A percentile compares a stretch with the other conserved stretches of the same genome.
Evolutionary conservation across 2,329 filamentous ascomycete genomes (phyloP).

Genomic region (Leptographium radiaticola): DNA sequence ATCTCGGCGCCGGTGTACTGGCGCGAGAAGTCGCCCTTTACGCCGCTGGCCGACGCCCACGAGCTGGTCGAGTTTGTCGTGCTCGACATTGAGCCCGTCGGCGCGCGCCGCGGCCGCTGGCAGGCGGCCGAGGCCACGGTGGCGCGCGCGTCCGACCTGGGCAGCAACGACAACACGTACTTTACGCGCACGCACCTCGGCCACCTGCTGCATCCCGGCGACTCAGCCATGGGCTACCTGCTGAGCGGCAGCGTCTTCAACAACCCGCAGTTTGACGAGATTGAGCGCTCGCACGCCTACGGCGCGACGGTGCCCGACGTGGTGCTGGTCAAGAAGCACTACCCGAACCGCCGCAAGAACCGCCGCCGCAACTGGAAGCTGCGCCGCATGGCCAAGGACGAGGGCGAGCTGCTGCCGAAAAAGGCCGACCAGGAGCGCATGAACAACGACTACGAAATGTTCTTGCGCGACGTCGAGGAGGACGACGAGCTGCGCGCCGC

Average conservation of each 20-base stretch:
- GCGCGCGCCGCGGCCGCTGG: conserved; percentile 66
- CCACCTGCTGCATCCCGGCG: conserved; percentile 70
- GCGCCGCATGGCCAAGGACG: conserved; percentile 83
- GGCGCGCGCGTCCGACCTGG: conserved; percentile 74
- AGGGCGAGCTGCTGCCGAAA: conserved; percentile 74
- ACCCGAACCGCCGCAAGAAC: conserved; percentile 65
- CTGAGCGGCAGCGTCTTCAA: conserved; percentile 87
- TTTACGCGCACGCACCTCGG: conserved; percentile 86
- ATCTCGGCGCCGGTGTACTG: conserved; percentile 76
- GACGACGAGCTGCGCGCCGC: conserved; percentile 78
- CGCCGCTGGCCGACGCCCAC: conserved; percentile 66
- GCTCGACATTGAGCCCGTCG: conserved; percentile 80
- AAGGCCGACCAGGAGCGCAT: conserved; percentile 79
- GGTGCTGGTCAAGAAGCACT: conserved; percentile 93
- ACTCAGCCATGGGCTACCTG: conserved; percentile 91
- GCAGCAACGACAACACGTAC: conserved; percentile 75
- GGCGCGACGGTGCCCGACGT: conserved; percentile 77
- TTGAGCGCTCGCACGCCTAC: conserved; percentile 68
- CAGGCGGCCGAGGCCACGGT: conserved; percentile 79
- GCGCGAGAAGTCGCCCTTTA: conserved; percentile 62
- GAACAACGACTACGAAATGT: conserved; percentile 93
- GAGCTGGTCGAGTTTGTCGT: conserved; percentile 87
- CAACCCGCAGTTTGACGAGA: conserved; percentile 68
- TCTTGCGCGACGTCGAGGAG: conserved; percentile 92
- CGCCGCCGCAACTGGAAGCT: conserved; percentile 83